phyloP scores from a whole-genome alignment of 2,329 filamentous ascomycete genomes.

The Penicillium sp. region DNA sequence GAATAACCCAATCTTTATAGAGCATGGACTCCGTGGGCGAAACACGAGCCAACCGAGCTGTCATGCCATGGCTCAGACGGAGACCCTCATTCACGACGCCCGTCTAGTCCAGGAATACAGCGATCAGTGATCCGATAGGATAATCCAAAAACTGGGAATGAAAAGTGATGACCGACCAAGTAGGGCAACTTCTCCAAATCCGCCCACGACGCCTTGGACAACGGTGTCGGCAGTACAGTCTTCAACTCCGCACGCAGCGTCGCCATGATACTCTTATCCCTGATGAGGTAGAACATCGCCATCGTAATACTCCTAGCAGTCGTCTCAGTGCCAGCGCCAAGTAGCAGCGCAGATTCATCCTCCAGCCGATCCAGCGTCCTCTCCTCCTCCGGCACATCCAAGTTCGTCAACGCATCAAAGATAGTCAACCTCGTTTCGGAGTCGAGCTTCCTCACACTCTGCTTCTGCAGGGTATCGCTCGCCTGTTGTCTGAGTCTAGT shows the following conservation, averaged over 20 bases:
- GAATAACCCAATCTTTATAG: conserved; percentile 24
- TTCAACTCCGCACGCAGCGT: conserved; percentile 31
- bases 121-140: background rate
- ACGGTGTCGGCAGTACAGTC: conserved; percentile 26
- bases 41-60: conserved; percentile 18
- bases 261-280: conserved; percentile 17
- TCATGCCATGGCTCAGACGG: conserved; percentile 25
- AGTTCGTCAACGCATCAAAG: conserved; percentile 35
- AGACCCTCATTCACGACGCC: conserved; percentile 25
- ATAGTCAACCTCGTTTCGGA: conserved; percentile 16
- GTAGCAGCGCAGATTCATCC: conserved; percentile 32
- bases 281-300: conserved; percentile 33
- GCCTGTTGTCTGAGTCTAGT: conserved; percentile 22
- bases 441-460: background rate
- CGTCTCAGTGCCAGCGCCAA: conserved; percentile 39
- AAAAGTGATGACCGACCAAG: conserved; percentile 26
- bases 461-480: conserved; percentile 8
- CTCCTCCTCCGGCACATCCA: conserved; percentile 38
- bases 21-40: conserved; percentile 17
- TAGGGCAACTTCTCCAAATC: conserved; percentile 43
- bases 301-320: conserved; percentile 33
- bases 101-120: conserved; percentile 4
- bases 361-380: conserved; percentile 34
- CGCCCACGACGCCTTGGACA: conserved; percentile 23
- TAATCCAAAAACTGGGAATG: background rate